Evolutionary conservation across 805 yeast genomes (phyloP).

Genomic region (Starmera dryadoides): DNA sequence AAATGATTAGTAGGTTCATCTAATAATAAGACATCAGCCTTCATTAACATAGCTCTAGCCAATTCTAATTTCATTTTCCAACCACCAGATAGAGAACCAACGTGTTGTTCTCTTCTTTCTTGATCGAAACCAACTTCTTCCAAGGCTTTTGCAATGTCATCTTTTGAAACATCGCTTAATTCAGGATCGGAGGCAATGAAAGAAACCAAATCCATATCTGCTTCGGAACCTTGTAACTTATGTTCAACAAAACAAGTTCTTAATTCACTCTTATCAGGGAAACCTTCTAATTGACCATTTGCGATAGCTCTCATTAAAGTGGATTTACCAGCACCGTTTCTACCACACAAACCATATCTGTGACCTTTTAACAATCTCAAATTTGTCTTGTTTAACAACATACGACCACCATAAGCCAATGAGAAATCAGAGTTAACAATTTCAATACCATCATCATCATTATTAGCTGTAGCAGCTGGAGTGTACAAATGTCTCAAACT

Average conservation of each 20-base stretch:
- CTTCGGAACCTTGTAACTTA: conserved; percentile 91
- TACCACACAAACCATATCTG: conserved; percentile 95
- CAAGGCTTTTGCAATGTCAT: conserved; percentile 70
- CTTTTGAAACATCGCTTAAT: conserved; percentile 51
- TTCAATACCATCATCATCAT: conserved; percentile 75
- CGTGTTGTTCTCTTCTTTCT: conserved; percentile 82
- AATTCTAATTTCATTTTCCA: conserved; percentile 99
- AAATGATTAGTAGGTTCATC: conserved; percentile 99
- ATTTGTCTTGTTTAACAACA: conserved; percentile 90
- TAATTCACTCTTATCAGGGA: conserved; percentile 82
- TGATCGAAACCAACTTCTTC: conserved; percentile 87
- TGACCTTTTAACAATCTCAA: conserved; percentile 87
- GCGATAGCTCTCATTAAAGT: conserved; percentile 96
- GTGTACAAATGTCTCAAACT: conserved; percentile 48
- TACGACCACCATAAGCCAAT: conserved; percentile 94
- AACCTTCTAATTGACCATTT: conserved; percentile 94
- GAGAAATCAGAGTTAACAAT: conserved; percentile 94
- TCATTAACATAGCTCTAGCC: conserved; percentile 98
- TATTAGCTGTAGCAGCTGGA: conserved; percentile 46
- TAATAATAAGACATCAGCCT: conserved; percentile 86
- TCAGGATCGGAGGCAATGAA: conserved; percentile 91
- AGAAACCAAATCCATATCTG: conserved; percentile 78
- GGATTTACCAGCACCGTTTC: conserved; percentile 98
- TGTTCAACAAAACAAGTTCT: conserved; percentile 97
- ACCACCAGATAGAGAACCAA: conserved; percentile 95